These are phyloP conservation scores for Hypoxylon sp. DNA, from an alignment of 2,329 filamentous ascomycete genomes.

Conservation along the genomic window DNA sequence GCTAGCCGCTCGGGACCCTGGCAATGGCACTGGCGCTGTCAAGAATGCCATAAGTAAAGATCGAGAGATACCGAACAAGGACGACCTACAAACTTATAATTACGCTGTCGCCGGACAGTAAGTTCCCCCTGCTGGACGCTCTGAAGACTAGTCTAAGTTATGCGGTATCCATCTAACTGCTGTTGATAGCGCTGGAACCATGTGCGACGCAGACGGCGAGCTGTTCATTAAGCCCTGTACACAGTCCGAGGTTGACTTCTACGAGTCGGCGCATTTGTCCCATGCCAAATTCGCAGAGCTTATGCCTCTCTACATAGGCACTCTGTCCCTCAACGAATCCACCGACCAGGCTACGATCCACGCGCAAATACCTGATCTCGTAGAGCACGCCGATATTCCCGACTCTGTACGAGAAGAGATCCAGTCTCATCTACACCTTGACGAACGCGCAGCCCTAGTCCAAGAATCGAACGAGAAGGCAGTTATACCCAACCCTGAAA, in stretches of 20 bases:
- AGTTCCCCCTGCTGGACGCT: conserved; percentile 50
- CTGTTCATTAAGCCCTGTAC: conserved; percentile 96
- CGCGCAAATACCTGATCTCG: conserved; percentile 56
- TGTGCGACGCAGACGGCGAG: conserved; percentile 82
- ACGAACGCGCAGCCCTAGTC: conserved; percentile 19
- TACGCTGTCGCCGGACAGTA: conserved; percentile 87
- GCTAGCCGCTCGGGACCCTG: conserved; percentile 32
- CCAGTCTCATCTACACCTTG: conserved; percentile 48
- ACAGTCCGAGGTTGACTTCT: conserved; percentile 84
- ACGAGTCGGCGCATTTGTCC: conserved; percentile 71
- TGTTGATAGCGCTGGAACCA: conserved; percentile 78
- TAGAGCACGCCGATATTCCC: conserved; percentile 48
- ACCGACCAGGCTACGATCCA: conserved; percentile 57
- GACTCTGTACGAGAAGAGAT: conserved; percentile 53
- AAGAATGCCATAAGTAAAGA: conserved; percentile 38
- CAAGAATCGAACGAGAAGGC: conserved; percentile 31
- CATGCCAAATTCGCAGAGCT: conserved; percentile 79
- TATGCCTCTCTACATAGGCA: conserved; percentile 87
- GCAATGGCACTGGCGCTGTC: too few species aligned
- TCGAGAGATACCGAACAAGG: conserved; percentile 60
- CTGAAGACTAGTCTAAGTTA: neutral
- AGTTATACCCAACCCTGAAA: conserved; percentile 32
- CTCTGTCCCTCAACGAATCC: conserved; percentile 71
- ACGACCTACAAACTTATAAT: conserved; percentile 72
- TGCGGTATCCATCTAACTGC: conserved; percentile 32